Conservation (phyloP, 345 rosid genomes). For the Populus ilicifolia region DNA sequence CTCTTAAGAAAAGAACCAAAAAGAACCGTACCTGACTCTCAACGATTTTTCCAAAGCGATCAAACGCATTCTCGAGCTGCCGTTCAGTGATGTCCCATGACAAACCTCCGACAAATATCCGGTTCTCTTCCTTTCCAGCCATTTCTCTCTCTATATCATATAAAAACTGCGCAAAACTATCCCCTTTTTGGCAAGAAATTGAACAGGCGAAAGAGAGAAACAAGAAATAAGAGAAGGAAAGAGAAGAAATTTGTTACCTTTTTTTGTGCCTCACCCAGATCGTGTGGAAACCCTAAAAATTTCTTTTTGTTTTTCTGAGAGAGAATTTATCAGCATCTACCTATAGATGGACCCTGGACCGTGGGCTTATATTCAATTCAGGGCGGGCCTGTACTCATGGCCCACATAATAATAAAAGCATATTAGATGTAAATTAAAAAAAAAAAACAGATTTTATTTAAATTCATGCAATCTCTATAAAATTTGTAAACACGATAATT, state of each 20-base stretch:
- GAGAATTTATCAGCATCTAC: background rate
- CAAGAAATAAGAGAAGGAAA: background rate
- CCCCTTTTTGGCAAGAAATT: background rate
- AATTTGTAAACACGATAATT: too few species aligned
- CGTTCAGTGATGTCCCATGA: conserved; percentile 79
- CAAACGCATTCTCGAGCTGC: conserved; percentile 75
- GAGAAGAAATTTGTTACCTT: background rate
- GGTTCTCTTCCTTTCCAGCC: conserved; percentile 75
- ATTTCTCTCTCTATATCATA: conserved; percentile 34
- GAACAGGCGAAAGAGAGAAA: background rate
- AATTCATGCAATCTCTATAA: too few species aligned
- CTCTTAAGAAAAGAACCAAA: background rate
- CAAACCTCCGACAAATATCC: conserved; percentile 90
- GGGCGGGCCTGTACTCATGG: too few species aligned
- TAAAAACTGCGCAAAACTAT: background rate
- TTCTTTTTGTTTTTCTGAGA: background rate
- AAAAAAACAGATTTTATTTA: too few species aligned
- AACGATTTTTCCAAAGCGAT: conserved; percentile 77
- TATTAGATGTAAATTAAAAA: too few species aligned
- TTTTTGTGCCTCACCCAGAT: background rate
- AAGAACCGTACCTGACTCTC: conserved; percentile 87
- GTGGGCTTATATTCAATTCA: background rate
- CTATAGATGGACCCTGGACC: background rate
- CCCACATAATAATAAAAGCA: too few species aligned
- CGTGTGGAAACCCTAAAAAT: background rate